Conservation (phyloP, 2,329 filamentous ascomycete species). For the Pseudomassariella vexata region DNA sequence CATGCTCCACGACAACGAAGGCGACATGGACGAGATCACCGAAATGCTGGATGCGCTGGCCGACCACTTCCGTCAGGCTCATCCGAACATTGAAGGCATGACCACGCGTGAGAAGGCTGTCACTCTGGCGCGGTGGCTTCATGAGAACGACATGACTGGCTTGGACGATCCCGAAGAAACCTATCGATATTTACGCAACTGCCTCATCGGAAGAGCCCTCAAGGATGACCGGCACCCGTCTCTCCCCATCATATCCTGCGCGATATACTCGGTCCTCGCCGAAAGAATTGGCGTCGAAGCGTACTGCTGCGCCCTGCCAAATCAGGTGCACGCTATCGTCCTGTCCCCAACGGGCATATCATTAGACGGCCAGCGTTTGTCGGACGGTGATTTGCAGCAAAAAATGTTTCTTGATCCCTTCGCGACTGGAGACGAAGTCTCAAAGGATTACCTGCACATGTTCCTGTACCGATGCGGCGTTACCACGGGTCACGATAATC, state of each 20-base stretch:
- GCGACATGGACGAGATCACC: constrained; percentile 61
- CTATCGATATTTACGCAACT: constrained; percentile 80
- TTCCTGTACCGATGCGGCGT: constrained; percentile 48
- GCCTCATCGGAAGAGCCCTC: constrained; percentile 78
- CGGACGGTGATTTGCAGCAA: constrained; percentile 35
- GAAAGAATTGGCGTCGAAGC: constrained; percentile 69
- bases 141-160: constrained; percentile 62
- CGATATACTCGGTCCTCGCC: constrained; percentile 80
- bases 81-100: constrained; percentile 47
- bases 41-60: constrained; percentile 56
- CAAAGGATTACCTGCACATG: constrained; percentile 49
- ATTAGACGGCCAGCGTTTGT: constrained; percentile 44
- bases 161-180: constrained; percentile 57
- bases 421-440: constrained; percentile 61
- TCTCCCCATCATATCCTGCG: constrained; percentile 78
- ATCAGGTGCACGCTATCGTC: constrained; percentile 79
- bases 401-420: constrained; percentile 84
- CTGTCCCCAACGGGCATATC: constrained; percentile 53
- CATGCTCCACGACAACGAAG: constrained; percentile 63
- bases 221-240: constrained; percentile 69
- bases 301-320: constrained; percentile 74
- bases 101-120: constrained; percentile 64
- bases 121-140: constrained; percentile 63
- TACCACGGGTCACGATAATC: constrained; percentile 36
- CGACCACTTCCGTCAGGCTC: constrained; percentile 52